phyloP scores from a whole-genome alignment of 2,329 filamentous ascomycete genomes.

The Apiospora malaysiana region DNA sequence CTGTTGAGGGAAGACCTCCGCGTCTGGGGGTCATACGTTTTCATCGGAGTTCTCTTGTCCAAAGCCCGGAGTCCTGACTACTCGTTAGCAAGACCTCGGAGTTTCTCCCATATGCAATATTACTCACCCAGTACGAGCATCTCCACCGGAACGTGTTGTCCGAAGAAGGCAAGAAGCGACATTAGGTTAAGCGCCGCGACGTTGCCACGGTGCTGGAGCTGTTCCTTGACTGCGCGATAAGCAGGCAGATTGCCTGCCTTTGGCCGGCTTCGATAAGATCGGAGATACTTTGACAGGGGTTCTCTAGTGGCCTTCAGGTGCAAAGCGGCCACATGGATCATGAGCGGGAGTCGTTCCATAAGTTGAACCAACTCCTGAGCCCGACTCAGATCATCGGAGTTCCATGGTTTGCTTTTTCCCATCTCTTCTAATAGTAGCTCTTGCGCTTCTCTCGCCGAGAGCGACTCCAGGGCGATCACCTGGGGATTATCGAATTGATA shows the following conservation, averaged over 20 bases:
- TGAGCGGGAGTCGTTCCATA: constrained; percentile 69
- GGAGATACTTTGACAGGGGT: constrained; percentile 66
- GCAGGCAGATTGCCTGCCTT: constrained; percentile 56
- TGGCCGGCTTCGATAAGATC: constrained; percentile 60
- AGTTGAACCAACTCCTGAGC: constrained; percentile 67
- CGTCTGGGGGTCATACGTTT: constrained; percentile 46
- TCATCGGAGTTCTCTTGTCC: constrained; percentile 52
- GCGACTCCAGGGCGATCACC: constrained; percentile 59
- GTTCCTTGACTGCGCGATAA: constrained; percentile 54
- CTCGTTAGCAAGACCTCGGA: constrained; percentile 24
- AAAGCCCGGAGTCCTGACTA: constrained; percentile 49
- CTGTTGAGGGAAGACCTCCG: constrained; percentile 49
- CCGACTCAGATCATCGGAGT: constrained; percentile 58
- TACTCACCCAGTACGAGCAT: constrained; percentile 62
- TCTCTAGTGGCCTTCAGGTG: constrained; percentile 66
- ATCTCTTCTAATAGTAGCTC: constrained; percentile 67
- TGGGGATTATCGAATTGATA: constrained; percentile 65
- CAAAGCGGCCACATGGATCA: constrained; percentile 70
- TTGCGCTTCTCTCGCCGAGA: constrained; percentile 63
- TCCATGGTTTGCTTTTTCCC: constrained; percentile 61
- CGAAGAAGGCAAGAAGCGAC: constrained; percentile 68
- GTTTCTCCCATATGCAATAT: background rate
- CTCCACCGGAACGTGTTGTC: constrained; percentile 69
- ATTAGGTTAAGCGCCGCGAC: constrained; percentile 68
- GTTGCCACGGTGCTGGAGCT: constrained; percentile 53